These are phyloP conservation scores for Punica granatum DNA, from an alignment of 345 rosid species.

Conservation along the genomic window DNA sequence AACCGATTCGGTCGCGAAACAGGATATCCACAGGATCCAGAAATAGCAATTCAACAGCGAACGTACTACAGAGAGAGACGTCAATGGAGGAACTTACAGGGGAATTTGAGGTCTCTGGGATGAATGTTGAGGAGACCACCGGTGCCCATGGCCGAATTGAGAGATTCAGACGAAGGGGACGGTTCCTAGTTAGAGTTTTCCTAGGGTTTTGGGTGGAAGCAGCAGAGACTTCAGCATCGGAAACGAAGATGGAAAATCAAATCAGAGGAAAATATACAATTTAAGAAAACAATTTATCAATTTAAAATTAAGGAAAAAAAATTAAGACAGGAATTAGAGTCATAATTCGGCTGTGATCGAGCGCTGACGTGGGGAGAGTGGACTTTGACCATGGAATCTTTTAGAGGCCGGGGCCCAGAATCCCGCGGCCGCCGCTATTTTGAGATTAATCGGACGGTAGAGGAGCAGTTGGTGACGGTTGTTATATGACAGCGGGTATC, in stretches of 20 bases:
- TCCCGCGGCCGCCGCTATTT: no score
- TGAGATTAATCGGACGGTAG: neutral
- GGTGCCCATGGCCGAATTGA: slow-evolving; percentile 24
- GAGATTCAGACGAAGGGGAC: neutral
- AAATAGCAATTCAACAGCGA: neutral
- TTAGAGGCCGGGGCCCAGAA: no score
- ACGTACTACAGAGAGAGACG: neutral
- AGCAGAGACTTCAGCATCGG: neutral
- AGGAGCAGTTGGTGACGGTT: neutral
- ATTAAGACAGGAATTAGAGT: no score
- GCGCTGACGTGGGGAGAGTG: no score
- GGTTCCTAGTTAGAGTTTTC: neutral
- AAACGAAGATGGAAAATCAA: neutral
- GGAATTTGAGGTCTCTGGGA: slow-evolving; percentile 76
- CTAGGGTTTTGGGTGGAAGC: neutral
- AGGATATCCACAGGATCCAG: neutral
- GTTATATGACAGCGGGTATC: neutral
- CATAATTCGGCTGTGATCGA: no score
- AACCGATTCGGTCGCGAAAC: no score
- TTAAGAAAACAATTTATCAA: no score
- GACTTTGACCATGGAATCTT: no score
- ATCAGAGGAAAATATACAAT: no score
- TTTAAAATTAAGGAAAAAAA: neutral
- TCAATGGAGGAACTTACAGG: slow-evolving; percentile 39
- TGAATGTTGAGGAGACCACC: slow-evolving; percentile 67